These are phyloP conservation scores for Psilocybe sp. DNA, from an alignment of 768 basidiomycete species.

Conservation along the genomic window DNA sequence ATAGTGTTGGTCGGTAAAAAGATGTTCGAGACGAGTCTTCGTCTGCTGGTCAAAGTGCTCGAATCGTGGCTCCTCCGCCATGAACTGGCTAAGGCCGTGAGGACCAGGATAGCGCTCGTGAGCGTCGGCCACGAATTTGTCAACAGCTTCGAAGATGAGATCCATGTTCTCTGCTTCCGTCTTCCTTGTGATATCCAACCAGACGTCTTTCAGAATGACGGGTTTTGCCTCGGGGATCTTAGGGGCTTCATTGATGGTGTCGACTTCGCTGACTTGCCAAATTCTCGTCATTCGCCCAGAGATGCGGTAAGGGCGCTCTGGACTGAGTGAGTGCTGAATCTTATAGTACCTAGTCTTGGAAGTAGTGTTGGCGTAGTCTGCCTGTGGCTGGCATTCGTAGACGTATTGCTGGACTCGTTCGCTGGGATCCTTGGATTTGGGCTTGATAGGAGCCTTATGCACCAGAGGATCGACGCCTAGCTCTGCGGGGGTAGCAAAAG, in stretches of 20 bases:
- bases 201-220: slow-evolving; percentile 17
- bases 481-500: no score
- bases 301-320: background rate
- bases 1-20: no score
- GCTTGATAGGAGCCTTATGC: no score
- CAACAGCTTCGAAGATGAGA: slow-evolving; percentile 6
- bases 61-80: background rate
- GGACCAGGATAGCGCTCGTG: background rate
- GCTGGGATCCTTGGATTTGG: no score
- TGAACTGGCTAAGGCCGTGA: background rate
- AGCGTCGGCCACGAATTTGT: background rate
- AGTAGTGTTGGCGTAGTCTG: no score
- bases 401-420: no score
- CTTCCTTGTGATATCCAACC: slow-evolving; percentile 7
- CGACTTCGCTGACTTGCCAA: background rate
- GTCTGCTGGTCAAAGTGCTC: background rate
- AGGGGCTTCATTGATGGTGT: background rate
- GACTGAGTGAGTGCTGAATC: no score
- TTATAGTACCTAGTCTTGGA: no score
- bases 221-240: background rate
- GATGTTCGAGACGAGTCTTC: no score
- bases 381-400: no score
- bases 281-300: slow-evolving; percentile 10
- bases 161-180: slow-evolving; percentile 15
- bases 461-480: no score